Base-by-base conservation (phyloP, 345 rosid genomes). In the Melaleuca quinquenervia region DNA sequence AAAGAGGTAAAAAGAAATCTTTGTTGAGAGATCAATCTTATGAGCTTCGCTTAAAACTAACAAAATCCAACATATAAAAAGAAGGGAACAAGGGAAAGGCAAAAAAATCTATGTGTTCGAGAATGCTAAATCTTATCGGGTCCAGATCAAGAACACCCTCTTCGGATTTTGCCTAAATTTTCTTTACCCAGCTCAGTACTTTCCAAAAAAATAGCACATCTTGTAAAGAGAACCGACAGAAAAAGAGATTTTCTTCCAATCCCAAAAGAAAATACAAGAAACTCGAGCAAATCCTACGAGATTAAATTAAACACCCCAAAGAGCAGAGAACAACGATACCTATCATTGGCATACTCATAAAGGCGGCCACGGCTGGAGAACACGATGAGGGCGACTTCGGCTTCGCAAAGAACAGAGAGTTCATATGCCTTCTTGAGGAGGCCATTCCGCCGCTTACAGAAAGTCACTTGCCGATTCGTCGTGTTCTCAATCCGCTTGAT, bases 401-500 rank as follows among this genome's bases (percentile, higher is more conserved):
- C 96, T 82, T 94, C 96, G 74, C 96, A 94, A 62, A 96, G 98
- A 89, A 96, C 98, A 70, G 99, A 96, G 84, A 96, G 90, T 87
- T 96, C 99, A 80, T 96, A 96, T 53, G 99, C 99, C 87, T 96
- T 96, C 90, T 96, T 96, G 84, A 96, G 97, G 91, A 96, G 87
- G 83, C 99, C 99, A 88, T 94, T 96, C 82, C 99, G 92, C 83
- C 99, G 91, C 91, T 97, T 97, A 90, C 99, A 97, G 90, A 97
- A 97, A 87, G 99, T 97, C 8, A 97, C 99, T 89, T 97, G 99
- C 49, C 99, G 96, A 87, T 96, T 97, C 1, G 98, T 96, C 3
- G 99, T 97, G 96, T 97, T 97, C 87, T 97, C 99, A 94, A 97
- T 97, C 96, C 99, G 94, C 93, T 97, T 97, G 95, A 97, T 97